Evolutionary conservation across 768 basidiomycete species (phyloP).

Genomic region (Arthromyces matolae): DNA sequence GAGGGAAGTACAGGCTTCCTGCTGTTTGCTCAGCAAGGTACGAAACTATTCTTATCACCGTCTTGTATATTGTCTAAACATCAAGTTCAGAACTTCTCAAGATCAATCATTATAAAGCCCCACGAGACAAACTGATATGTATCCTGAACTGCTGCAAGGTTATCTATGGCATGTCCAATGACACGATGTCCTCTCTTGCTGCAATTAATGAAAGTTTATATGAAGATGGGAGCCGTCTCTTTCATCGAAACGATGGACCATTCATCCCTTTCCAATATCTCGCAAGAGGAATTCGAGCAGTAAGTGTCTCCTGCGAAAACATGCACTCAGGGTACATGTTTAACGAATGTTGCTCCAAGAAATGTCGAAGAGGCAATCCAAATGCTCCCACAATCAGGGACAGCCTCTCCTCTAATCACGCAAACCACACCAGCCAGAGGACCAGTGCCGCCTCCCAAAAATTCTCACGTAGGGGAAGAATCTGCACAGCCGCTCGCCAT

Average conservation of each 20-base stretch:
- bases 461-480: constrained; percentile 79
- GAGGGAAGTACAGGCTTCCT: constrained; percentile 79
- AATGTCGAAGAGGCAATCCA: constrained; percentile 54
- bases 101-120: constrained; percentile 98
- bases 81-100: constrained; percentile 73
- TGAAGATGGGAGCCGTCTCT: constrained; percentile 90
- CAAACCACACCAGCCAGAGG: constrained; percentile 24
- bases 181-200: too few species aligned
- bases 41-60: constrained; percentile 7
- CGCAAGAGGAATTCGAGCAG: constrained; percentile 90
- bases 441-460: constrained; percentile 18
- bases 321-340: background rate
- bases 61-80: background rate
- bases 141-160: constrained; percentile 98
- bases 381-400: constrained; percentile 42
- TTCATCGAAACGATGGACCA: constrained; percentile 99
- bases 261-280: constrained; percentile 88
- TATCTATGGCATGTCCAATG: constrained; percentile 77
- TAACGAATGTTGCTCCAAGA: constrained; percentile 20
- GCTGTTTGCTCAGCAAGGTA: constrained; percentile 86
- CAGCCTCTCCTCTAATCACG: constrained; percentile 31
- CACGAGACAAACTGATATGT: constrained; percentile 96
- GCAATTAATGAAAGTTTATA: background rate
- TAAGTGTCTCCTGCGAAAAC: constrained; percentile 26
- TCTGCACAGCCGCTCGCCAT: constrained; percentile 78